phyloP scores from a whole-genome alignment of 495 filamentous ascomycete genomes.

The Bacidia gigantensis region DNA sequence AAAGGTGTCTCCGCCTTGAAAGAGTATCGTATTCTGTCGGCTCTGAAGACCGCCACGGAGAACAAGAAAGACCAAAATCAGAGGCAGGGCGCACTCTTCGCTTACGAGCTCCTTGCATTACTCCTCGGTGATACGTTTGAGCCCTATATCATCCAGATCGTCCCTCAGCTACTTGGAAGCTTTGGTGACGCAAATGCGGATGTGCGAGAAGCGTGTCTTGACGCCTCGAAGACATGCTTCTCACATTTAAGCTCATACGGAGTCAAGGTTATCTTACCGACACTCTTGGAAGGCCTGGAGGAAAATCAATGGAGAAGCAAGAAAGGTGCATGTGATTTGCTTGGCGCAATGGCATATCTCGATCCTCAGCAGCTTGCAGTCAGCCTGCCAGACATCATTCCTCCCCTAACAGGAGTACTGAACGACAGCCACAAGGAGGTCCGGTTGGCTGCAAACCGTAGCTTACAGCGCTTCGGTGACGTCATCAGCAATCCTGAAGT shows the following conservation, averaged over 20 bases:
- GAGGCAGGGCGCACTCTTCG: conserved; percentile 76
- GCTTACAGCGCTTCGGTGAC: conserved; percentile 91
- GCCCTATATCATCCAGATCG: conserved; percentile 89
- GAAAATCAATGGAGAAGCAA: conserved; percentile 96
- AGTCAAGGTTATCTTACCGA: conserved; percentile 86
- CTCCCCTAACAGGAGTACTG: conserved; percentile 79
- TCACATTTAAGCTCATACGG: conserved; percentile 85
- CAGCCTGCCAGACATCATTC: conserved; percentile 91
- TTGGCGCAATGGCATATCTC: conserved; percentile 96
- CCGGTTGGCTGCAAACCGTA: conserved; percentile 77
- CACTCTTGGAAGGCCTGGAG: conserved; percentile 80
- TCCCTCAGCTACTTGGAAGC: conserved; percentile 74
- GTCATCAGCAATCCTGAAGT: conserved; percentile 97
- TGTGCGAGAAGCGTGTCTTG: conserved; percentile 82
- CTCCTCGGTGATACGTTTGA: conserved; percentile 82
- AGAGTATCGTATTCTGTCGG: conserved; percentile 74
- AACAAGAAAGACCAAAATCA: conserved; percentile 86
- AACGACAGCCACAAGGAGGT: conserved; percentile 99
- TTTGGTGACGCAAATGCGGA: conserved; percentile 83
- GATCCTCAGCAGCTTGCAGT: conserved; percentile 86
- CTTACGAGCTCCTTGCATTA: conserved; percentile 76
- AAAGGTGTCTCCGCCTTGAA: conserved; percentile 68
- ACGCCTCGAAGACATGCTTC: conserved; percentile 89
- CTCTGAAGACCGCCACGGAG: conserved; percentile 62
- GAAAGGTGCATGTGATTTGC: conserved; percentile 88